Evolutionary conservation across 495 filamentous ascomycete genomes (phyloP).

Genomic region (Penicillium crystallinum): DNA sequence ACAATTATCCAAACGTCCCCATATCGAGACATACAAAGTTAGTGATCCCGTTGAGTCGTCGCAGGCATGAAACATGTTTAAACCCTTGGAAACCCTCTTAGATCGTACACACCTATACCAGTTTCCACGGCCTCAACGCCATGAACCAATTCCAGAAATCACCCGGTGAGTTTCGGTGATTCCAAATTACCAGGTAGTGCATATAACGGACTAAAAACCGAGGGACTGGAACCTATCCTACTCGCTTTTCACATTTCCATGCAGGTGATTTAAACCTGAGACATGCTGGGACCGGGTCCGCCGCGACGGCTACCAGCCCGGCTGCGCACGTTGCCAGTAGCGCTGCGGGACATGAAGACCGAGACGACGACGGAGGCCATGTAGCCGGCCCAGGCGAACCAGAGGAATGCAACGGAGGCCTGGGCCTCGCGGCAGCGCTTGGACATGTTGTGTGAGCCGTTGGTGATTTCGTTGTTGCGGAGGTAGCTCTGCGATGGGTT

Average conservation of each 20-base stretch:
- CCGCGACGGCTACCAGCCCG: constrained; percentile 36
- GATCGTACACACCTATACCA: background rate
- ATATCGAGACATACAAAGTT: background rate
- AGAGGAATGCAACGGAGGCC: constrained; percentile 64
- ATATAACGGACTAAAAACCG: background rate
- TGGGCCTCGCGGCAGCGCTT: constrained; percentile 67
- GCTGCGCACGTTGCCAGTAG: constrained; percentile 38
- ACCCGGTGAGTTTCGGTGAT: background rate
- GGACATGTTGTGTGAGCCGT: constrained; percentile 46
- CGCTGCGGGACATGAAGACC: constrained; percentile 34
- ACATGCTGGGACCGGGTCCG: constrained; percentile 53
- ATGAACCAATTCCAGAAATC: background rate
- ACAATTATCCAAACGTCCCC: constrained; percentile 5
- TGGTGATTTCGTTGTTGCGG: constrained; percentile 52
- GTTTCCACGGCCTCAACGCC: background rate
- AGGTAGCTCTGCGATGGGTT: constrained; percentile 37
- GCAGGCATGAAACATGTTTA: background rate
- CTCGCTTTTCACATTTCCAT: background rate
- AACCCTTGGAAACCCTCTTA: background rate
- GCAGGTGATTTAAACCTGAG: constrained; percentile 52
- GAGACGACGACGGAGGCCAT: constrained; percentile 50
- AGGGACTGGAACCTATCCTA: background rate
- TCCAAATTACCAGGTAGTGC: background rate
- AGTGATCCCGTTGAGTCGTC: background rate
- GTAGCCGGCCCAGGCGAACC: constrained; percentile 63